These are phyloP conservation scores for Phytophthora constricta DNA, from an alignment of 352 stramenopile genomes.

Conservation along the genomic window DNA sequence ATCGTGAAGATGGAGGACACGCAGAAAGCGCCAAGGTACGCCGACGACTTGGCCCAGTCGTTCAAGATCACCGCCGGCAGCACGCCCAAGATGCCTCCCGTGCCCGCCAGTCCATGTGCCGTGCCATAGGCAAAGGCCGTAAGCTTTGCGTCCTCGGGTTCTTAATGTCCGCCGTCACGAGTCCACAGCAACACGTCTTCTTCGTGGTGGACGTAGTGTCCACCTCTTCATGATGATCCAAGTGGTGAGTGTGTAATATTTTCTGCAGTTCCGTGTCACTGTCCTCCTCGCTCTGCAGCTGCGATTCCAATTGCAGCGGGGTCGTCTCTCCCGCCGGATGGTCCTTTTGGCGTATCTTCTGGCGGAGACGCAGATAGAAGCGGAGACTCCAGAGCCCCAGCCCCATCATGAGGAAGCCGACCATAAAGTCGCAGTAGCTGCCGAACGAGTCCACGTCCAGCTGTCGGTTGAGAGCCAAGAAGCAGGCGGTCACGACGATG, in stretches of 20 bases:
- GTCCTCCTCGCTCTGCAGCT: constrained; percentile 19
- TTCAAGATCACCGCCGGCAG: constrained; percentile 89
- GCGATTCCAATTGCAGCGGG: constrained; percentile 31
- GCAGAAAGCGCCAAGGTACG: constrained; percentile 90
- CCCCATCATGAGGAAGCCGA: constrained; percentile 76
- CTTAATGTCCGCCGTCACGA: constrained; percentile 60
- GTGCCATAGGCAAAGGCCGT: constrained; percentile 86
- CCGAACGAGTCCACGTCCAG: constrained; percentile 57
- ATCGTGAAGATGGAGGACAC: constrained; percentile 87
- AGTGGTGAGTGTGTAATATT: constrained; percentile 42
- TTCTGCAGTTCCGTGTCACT: constrained; percentile 41
- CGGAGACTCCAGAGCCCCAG: constrained; percentile 65
- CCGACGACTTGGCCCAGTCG: constrained; percentile 65
- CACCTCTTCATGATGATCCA: constrained; percentile 46
- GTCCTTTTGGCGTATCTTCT: constrained; percentile 33
- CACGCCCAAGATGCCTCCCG: constrained; percentile 77
- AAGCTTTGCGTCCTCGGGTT: constrained; percentile 61
- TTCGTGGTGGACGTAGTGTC: neutral
- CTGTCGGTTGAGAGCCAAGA: constrained; percentile 60
- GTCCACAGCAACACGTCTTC: constrained; percentile 50
- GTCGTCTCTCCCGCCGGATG: constrained; percentile 37
- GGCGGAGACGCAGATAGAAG: constrained; percentile 52
- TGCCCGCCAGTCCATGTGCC: constrained; percentile 85
- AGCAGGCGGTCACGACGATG: constrained; percentile 66
- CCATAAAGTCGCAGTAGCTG: constrained; percentile 72